Conservation (phyloP, 2,329 filamentous ascomycete species). For the Epichloe sibirici region DNA sequence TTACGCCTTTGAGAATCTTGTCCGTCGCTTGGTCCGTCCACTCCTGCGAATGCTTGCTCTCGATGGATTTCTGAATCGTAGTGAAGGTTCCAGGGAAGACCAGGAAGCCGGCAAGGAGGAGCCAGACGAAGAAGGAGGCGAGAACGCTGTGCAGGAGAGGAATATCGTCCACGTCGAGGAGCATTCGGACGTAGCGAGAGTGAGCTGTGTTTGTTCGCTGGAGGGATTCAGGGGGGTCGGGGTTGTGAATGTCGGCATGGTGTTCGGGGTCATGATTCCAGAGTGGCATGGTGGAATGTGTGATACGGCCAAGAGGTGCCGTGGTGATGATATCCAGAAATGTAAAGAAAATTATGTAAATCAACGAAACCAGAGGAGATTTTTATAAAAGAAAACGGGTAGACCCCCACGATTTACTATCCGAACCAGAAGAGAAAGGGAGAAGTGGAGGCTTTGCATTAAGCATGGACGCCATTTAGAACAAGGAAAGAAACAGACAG, state of each 20-base stretch:
- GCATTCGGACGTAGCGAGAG: constrained; percentile 32
- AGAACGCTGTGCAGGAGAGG: constrained; percentile 34
- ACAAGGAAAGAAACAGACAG: not conserved
- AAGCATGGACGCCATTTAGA: not conserved
- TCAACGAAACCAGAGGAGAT: not conserved
- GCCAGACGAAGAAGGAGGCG: constrained; percentile 27
- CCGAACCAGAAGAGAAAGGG: not conserved
- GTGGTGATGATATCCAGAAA: not conserved
- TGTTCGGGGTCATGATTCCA: constrained; percentile 6
- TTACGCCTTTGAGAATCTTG: constrained; percentile 14
- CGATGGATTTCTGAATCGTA: constrained; percentile 19
- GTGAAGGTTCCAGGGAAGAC: constrained; percentile 41
- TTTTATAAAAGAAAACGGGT: not conserved
- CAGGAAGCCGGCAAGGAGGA: constrained; percentile 40
- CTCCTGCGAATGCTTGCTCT: constrained; percentile 8
- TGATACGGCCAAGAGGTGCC: not conserved
- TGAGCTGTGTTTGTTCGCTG: constrained; percentile 15
- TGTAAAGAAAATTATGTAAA: not conserved
- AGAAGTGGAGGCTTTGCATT: not conserved
- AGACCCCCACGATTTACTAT: not conserved
- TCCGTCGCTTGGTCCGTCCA: constrained; percentile 11
- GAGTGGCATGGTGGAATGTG: not conserved
- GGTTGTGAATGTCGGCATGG: constrained; percentile 3
- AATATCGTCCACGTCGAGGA: constrained; percentile 33
- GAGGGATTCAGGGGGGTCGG: constrained; percentile 9